phyloP scores from a whole-genome alignment of 192 early-diverging fungal genomes.

The Coemansia aciculifera region DNA sequence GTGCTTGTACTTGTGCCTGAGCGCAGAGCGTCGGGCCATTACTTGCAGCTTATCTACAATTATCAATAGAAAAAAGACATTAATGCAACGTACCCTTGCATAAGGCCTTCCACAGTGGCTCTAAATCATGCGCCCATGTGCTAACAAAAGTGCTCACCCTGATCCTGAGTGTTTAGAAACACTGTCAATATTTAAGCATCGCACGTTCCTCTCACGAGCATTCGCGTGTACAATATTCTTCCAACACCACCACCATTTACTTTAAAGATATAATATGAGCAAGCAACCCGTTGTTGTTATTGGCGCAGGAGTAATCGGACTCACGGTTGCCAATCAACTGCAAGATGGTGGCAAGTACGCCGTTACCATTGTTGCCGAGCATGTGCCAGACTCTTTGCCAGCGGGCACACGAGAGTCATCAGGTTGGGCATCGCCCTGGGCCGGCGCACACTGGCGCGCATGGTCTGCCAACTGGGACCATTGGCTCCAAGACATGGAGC shows the following conservation, averaged over 20 bases:
- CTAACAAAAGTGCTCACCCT: not conserved
- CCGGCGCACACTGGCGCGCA: conserved; percentile 68
- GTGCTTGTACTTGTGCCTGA: not conserved
- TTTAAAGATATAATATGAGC: not conserved
- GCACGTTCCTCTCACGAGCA: not conserved
- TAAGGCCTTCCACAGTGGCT: not conserved
- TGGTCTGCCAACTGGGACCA: conserved; percentile 53
- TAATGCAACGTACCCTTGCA: not conserved
- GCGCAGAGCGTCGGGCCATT: conserved; percentile 3
- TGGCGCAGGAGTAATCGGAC: conserved; percentile 64
- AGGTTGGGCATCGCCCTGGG: conserved; percentile 53
- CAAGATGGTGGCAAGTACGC: conserved; percentile 29
- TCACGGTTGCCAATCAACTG: conserved; percentile 56
- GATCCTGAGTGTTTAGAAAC: not conserved
- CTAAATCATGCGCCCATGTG: not conserved
- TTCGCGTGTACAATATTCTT: not conserved
- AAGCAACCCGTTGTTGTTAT: conserved; percentile 45
- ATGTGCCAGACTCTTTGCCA: conserved; percentile 14
- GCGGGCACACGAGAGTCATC: conserved; percentile 27
- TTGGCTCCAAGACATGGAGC: conserved; percentile 42
- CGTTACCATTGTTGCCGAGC: conserved; percentile 53
- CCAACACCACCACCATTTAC: not conserved
- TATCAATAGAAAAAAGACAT: not conserved
- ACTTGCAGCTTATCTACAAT: not conserved
- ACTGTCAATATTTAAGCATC: not conserved